Evolutionary conservation across 129 eudicot genomes (phyloP).

Genomic region (Helichrysum umbraculigerum): DNA sequence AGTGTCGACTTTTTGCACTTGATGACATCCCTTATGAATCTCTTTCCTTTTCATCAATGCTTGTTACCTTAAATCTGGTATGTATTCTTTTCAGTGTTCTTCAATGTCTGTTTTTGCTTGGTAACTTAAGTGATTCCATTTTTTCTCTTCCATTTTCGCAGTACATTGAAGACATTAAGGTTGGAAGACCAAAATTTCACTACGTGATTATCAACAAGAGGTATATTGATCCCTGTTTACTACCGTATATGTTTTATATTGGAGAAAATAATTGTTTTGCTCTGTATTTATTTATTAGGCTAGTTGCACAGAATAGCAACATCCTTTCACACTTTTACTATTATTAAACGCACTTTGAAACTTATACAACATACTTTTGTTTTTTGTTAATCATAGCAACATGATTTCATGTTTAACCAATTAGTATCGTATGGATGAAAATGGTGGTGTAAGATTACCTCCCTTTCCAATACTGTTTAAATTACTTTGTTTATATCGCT

Average conservation of each 20-base stretch:
- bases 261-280: neutral
- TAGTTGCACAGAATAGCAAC: too few relatives aligned
- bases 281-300: too few relatives aligned
- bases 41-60: constrained; percentile 94
- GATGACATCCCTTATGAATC: constrained; percentile 95
- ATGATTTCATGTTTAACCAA: neutral
- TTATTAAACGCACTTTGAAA: too few relatives aligned
- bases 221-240: constrained; percentile 34
- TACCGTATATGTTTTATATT: neutral
- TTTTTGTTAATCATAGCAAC: neutral
- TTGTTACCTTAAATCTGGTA: constrained; percentile 91
- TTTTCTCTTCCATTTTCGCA: constrained; percentile 24
- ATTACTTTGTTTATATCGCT: neutral
- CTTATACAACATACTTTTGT: too few relatives aligned
- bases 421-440: neutral
- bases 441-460: neutral
- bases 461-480: too few relatives aligned
- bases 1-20: constrained; percentile 74
- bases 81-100: neutral
- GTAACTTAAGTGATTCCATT: constrained; percentile 8
- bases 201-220: constrained; percentile 91
- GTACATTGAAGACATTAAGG: constrained; percentile 81
- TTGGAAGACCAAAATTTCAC: constrained; percentile 79
- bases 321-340: neutral
- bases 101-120: constrained; percentile 5